phyloP scores from a whole-genome alignment of 2,329 filamentous ascomycete genomes.

The Escovopsis sp. region DNA sequence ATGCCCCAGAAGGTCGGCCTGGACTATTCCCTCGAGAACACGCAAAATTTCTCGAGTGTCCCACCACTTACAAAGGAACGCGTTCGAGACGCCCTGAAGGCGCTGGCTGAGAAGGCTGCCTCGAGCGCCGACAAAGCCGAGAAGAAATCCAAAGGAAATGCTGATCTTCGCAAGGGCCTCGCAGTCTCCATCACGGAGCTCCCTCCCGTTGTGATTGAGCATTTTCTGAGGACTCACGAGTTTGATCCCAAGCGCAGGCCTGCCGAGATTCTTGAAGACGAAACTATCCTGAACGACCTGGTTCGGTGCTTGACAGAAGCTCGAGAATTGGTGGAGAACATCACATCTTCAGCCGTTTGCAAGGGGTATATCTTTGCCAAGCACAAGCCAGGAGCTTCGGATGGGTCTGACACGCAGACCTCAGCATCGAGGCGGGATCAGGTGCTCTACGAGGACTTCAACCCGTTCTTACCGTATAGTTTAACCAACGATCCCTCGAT shows the following conservation, averaged over 20 bases:
- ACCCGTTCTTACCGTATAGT: conserved; percentile 76
- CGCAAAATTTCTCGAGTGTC: conserved; percentile 69
- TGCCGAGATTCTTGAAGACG: conserved; percentile 53
- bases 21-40: conserved; percentile 63
- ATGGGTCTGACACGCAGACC: conserved; percentile 15
- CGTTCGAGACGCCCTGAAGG: conserved; percentile 52
- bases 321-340: conserved; percentile 49
- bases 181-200: conserved; percentile 77
- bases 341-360: conserved; percentile 48
- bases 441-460: conserved; percentile 83
- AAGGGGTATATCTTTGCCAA: conserved; percentile 85
- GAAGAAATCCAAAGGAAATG: conserved; percentile 62
- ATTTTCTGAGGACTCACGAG: conserved; percentile 54
- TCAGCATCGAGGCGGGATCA: conserved; percentile 25
- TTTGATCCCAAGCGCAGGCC: conserved; percentile 57
- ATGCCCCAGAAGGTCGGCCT: conserved; percentile 66
- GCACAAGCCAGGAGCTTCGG: conserved; percentile 21
- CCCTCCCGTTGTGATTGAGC: conserved; percentile 75
- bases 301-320: conserved; percentile 56
- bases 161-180: conserved; percentile 64
- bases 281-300: conserved; percentile 48
- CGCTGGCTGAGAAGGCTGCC: conserved; percentile 44
- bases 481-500: conserved; percentile 52
- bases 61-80: conserved; percentile 62
- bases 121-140: conserved; percentile 17